These are phyloP conservation scores for Cryphonectria naterciae DNA, from an alignment of 2,329 filamentous ascomycete species.

Conservation along the genomic window DNA sequence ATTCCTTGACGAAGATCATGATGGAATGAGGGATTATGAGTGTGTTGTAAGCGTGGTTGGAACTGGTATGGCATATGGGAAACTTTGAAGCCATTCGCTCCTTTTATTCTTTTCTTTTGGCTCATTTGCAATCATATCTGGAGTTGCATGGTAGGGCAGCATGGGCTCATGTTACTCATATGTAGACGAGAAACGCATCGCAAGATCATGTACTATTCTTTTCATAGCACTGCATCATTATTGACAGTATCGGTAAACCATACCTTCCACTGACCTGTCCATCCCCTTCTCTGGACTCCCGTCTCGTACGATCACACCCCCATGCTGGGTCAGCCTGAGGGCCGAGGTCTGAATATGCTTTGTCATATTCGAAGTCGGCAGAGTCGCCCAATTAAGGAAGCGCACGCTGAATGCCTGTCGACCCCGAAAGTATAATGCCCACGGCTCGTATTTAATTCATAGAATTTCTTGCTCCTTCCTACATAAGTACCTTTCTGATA, in stretches of 20 bases:
- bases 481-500: too few species aligned
- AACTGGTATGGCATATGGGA: not conserved
- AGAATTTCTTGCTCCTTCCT: too few species aligned
- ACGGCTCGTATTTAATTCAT: too few species aligned
- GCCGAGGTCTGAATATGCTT: not conserved
- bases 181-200: constrained; percentile 16
- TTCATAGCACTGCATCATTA: not conserved
- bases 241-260: not conserved
- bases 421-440: too few species aligned
- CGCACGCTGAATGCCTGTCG: too few species aligned
- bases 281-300: not conserved
- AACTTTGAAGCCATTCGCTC: not conserved
- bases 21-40: not conserved
- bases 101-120: not conserved
- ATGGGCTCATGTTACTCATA: constrained; percentile 2
- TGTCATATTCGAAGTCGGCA: not conserved
- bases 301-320: not conserved
- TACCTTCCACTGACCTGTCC: not conserved
- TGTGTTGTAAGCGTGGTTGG: not conserved
- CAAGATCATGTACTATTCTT: constrained; percentile 15
- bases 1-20: constrained; percentile 3
- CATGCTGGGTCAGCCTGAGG: not conserved
- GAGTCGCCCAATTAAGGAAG: too few species aligned
- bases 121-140: not conserved
- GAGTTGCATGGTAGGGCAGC: not conserved